phyloP scores from a whole-genome alignment of 2,329 filamentous ascomycete species.

The Clonostachys solani region DNA sequence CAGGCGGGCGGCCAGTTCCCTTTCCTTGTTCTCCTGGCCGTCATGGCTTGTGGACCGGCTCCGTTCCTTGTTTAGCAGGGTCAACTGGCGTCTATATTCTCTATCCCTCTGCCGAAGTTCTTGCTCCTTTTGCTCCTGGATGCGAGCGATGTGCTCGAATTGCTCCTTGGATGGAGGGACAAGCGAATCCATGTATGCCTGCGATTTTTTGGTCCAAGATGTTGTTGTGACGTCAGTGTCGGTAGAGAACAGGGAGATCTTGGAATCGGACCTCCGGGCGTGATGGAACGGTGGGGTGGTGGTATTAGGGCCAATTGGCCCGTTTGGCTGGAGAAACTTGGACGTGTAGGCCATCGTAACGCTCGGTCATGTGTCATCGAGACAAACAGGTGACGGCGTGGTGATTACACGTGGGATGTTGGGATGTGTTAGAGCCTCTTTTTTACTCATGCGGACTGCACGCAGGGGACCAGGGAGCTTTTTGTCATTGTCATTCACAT shows the following conservation, averaged over 20 bases:
- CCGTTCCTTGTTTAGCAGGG: not conserved
- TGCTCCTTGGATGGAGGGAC: slow-evolving; percentile 38
- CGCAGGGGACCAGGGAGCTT: too few species aligned
- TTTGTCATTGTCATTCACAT: too few species aligned
- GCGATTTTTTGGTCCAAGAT: slow-evolving; percentile 15
- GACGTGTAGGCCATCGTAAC: too few species aligned
- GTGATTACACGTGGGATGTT: too few species aligned
- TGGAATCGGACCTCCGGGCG: not conserved
- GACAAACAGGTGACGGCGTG: too few species aligned
- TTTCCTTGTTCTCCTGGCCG: slow-evolving; percentile 1
- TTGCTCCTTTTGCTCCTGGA: slow-evolving; percentile 42
- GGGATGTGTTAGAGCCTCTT: too few species aligned
- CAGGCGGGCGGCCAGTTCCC: slow-evolving; percentile 43
- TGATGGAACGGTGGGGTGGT: not conserved
- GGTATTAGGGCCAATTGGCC: too few species aligned
- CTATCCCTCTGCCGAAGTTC: slow-evolving; percentile 34
- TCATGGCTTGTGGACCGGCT: slow-evolving; percentile 5
- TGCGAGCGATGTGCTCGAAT: slow-evolving; percentile 40
- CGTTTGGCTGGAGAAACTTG: too few species aligned
- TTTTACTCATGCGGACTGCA: too few species aligned
- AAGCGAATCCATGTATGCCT: slow-evolving; percentile 46
- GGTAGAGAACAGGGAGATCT: not conserved
- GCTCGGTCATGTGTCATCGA: too few species aligned
- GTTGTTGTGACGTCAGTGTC: not conserved
- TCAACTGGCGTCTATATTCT: slow-evolving; percentile 16